These are phyloP conservation scores for Ogataea saltuana DNA, from an alignment of 805 yeast genomes.

Conservation along the genomic window DNA sequence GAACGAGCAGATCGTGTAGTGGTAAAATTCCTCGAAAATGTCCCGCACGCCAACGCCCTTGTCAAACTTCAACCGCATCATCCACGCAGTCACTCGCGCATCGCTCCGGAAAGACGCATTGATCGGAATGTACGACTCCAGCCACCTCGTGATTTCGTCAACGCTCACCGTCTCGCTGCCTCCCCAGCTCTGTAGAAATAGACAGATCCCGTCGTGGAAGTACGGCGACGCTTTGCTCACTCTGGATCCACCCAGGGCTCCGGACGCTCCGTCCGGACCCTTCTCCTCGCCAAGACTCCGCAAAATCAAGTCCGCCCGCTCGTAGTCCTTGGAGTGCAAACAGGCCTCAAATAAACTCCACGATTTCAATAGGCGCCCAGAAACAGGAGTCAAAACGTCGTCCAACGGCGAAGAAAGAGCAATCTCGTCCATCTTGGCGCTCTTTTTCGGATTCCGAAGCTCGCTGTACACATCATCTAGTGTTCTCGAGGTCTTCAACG, in stretches of 20 bases:
- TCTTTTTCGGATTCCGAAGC: slow-evolving; percentile 5
- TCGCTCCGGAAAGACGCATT: slow-evolving; percentile 25
- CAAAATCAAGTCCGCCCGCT: slow-evolving; percentile 69
- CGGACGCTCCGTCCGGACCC: too few species aligned
- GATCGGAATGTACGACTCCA: slow-evolving; percentile 21
- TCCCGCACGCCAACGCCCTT: slow-evolving; percentile 21
- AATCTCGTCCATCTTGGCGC: slow-evolving; percentile 7
- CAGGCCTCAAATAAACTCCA: slow-evolving; percentile 83
- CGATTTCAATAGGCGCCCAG: slow-evolving; percentile 27
- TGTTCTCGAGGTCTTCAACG: slow-evolving; percentile 11
- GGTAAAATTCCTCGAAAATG: slow-evolving; percentile 20
- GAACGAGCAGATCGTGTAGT: slow-evolving; percentile 20
- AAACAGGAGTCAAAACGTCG: slow-evolving; percentile 30
- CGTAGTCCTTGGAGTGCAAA: slow-evolving; percentile 60
- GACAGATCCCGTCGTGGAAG: slow-evolving; percentile 67
- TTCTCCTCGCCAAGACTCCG: slow-evolving; percentile 57
- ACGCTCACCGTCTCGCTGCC: slow-evolving; percentile 28
- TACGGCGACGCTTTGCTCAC: slow-evolving; percentile 34
- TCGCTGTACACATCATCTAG: slow-evolving; percentile 18
- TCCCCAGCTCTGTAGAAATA: slow-evolving; percentile 48
- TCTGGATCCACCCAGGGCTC: too few species aligned
- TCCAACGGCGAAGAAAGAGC: slow-evolving; percentile 29
- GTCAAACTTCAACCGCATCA: slow-evolving; percentile 29
- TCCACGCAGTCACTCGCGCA: slow-evolving; percentile 34
- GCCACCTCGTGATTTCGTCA: slow-evolving; percentile 28